Percentiles rank a stretch among this genome's conserved stretches.
Conservation (phyloP, 1,284 basidiomycete genomes). For the Taiwanofungus camphoratus region DNA sequence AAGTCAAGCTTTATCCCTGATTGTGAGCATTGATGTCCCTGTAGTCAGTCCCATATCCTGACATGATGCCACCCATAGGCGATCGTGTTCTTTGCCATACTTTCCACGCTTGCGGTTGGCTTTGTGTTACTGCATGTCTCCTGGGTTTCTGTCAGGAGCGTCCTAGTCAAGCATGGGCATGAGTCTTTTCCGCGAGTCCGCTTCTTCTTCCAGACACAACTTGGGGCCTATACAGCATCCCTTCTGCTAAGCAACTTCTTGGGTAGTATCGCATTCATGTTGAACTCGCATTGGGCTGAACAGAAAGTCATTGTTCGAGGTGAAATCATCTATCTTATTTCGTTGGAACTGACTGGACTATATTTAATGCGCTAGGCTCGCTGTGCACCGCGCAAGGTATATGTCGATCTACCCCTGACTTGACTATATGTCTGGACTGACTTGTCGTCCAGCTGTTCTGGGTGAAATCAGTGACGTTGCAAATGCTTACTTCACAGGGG, state of each 20-base stretch:
- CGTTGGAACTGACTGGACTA: too few species aligned
- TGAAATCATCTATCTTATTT: constrained; percentile 17
- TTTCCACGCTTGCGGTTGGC: constrained; percentile 45
- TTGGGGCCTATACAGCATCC: constrained; percentile 60
- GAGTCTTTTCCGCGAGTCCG: constrained; percentile 21
- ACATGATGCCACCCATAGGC: constrained; percentile 29
- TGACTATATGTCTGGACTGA: too few species aligned
- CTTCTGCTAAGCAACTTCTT: constrained; percentile 55
- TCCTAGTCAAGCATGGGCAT: constrained; percentile 17
- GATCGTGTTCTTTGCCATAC: constrained; percentile 46
- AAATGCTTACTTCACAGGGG: constrained; percentile 57
- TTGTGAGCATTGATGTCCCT: constrained; percentile 32
- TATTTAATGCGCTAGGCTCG: constrained; percentile 23
- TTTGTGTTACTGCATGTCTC: constrained; percentile 40
- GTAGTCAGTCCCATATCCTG: neutral
- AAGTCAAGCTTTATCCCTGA: constrained; percentile 34
- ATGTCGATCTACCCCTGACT: neutral
- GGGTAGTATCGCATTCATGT: constrained; percentile 45
- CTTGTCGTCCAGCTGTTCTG: constrained; percentile 31
- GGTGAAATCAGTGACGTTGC: constrained; percentile 59
- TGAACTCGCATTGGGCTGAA: constrained; percentile 41
- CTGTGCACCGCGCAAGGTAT: constrained; percentile 56
- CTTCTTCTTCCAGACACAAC: constrained; percentile 63
- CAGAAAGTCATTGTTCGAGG: constrained; percentile 43
- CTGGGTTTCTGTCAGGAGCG: constrained; percentile 33